Evolutionary conservation across 192 early-diverging fungal genomes (phyloP).

Genomic region (Rhizoclosmatium sp.): DNA sequence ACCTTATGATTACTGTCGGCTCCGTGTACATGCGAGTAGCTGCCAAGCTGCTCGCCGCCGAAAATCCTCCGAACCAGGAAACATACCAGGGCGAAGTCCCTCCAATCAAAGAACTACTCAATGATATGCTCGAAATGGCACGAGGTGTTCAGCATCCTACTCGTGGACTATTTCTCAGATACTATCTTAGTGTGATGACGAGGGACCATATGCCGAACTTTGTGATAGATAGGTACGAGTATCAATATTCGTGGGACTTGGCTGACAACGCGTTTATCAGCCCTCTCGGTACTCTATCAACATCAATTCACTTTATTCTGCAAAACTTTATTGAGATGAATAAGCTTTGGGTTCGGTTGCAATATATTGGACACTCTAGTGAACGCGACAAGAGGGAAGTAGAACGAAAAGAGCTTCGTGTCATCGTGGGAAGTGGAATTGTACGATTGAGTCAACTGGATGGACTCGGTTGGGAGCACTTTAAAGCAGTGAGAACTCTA

Average conservation of each 20-base stretch:
- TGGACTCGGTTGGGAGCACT: conserved; percentile 81
- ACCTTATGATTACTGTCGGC: conserved; percentile 98
- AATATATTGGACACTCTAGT: conserved; percentile 92
- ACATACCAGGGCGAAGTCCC: conserved; percentile 52
- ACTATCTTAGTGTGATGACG: conserved; percentile 94
- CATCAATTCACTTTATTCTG: conserved; percentile 94
- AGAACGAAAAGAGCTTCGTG: conserved; percentile 92
- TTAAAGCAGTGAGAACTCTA: conserved; percentile 67
- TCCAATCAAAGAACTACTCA: conserved; percentile 94
- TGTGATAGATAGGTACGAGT: conserved; percentile 44
- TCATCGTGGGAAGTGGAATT: conserved; percentile 96
- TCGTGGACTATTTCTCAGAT: conserved; percentile 95
- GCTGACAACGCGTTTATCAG: conserved; percentile 43
- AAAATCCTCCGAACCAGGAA: conserved; percentile 2
- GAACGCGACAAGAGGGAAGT: conserved; percentile 95
- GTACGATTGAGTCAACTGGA: conserved; percentile 93
- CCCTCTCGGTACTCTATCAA: conserved; percentile 83
- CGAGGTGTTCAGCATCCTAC: conserved; percentile 98
- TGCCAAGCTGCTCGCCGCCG: conserved; percentile 49
- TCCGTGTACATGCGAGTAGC: conserved; percentile 92
- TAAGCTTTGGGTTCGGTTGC: conserved; percentile 98
- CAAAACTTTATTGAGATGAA: conserved; percentile 99
- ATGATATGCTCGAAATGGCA: conserved; percentile 98
- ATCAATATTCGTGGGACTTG: neutral
- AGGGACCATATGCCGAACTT: conserved; percentile 91